Evolutionary conservation across 306 rosid species (phyloP), one percentile per base, ranked within the genome.

Genomic region (Chamaecrista fasciculata): DNA sequence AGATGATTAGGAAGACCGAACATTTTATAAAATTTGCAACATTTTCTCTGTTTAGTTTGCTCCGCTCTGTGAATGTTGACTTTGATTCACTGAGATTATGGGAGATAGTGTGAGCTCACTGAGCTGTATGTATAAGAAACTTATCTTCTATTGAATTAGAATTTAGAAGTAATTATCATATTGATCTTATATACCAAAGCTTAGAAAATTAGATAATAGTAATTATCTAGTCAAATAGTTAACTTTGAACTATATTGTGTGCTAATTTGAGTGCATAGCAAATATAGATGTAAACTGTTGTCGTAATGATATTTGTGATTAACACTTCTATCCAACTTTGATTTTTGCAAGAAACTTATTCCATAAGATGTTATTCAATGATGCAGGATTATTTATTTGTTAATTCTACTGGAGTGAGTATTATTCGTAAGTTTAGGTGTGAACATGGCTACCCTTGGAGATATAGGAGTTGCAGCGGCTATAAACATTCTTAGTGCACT

Each of bases 381-480:
- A 2, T 56, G 47, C 8, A 3, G 4, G 36, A 33, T 33, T 33
- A 33, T 8, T 64, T 73, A 16, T 9, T 42, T 26, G 55, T 49
- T 11, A 24, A 25, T 67, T 73, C 74, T 76, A 73, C 86, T 79
- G 87, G 83, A 58, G 59, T 10, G 73, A 53, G 63, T 31, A 28
- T 23, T 56, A 11, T 63, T 61, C 11, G 15, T 15, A 40, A 23
- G 52, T 74, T 20, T 58, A 60, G 29, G 34, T 34, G 76, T 11
- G 34, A 19, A 49, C 21, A 94, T 94, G 98, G 98, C 98, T 67
- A 66, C 92, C 3, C 83, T 91, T 24, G 76, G 66, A 44, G 98
- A 94, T 69, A 94, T 94, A 62, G 95, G 90, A 81, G 78, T 94
- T 66, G 87, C 96, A 47, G 98, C 98, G 43, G 85, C 89, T 37